Conservation (phyloP, 495 filamentous ascomycete genomes). For the Tuber microsphaerosporum region DNA sequence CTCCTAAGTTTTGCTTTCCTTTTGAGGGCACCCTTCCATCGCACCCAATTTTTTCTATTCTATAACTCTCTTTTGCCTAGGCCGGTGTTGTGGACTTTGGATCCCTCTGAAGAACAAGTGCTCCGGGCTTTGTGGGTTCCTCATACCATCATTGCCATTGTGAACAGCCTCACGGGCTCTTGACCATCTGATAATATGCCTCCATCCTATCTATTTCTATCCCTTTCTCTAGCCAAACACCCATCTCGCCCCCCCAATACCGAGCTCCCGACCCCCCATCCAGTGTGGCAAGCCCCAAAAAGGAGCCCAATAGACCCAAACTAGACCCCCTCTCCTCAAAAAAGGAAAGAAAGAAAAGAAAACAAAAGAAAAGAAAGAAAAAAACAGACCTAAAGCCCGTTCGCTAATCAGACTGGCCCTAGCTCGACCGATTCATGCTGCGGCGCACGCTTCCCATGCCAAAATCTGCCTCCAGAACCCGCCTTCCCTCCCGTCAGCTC, state of each 20-base stretch:
- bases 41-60: background rate
- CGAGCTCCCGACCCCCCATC: background rate
- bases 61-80: background rate
- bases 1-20: background rate
- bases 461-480: slow-evolving; percentile 1
- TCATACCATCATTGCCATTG: background rate
- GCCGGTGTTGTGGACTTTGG: background rate
- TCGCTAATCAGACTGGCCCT: background rate
- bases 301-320: background rate
- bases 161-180: background rate
- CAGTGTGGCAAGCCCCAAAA: background rate
- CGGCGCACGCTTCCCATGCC: background rate
- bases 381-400: background rate
- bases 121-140: background rate
- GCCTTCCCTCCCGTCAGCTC: slow-evolving; percentile 6
- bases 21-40: background rate
- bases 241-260: background rate
- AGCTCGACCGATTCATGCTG: background rate
- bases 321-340: background rate
- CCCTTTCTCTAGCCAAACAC: background rate
- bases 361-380: background rate
- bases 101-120: background rate
- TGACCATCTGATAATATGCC: background rate
- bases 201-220: background rate
- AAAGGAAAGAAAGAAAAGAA: background rate